Base-by-base conservation (phyloP, 164 flowering plant genomes). In the Vitis rupestris region DNA sequence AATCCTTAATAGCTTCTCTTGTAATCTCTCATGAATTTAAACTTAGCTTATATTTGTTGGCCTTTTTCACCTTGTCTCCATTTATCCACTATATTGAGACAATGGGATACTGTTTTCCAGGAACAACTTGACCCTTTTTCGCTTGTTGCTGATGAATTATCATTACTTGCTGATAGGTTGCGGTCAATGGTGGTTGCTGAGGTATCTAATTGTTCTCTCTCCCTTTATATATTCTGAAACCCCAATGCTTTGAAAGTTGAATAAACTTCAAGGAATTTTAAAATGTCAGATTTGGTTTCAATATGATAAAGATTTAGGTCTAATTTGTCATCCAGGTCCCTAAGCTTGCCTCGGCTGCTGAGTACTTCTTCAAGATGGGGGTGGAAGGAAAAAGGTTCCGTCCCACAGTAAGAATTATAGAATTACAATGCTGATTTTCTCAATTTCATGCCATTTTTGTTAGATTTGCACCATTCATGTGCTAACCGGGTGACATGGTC, bases 341-440 rank as follows among this genome's bases (percentile, higher is more conserved):
- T 49, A 90, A 87, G 80, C 94, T 95, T 80, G 97, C 96, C 31
- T 90, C 94, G 47, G 99, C 98, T 78, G 97, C 98, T 57, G 99
- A 95, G 78, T 93, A 95, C 66, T 93, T 95, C 78, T 95, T 95
- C 72, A 95, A 87, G 80, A 70, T 86, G 85, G 99, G 99, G 10
- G 94, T 90, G 15, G 99, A 95, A 82, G 99, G 99, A 72, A 95
- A 95, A 79, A 87, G 96, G 66, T 95, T 95, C 72, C 90, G 97
- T 50, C 98, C 99, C 31, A 91, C 98, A 66, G 98, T 91, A 86
- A 53, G 82, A 10, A 9, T 15, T 31, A 4, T 12, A 53, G 82
- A 7, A 30, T 15, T 5, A 1, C 37, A 4, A 17, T 44, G 9
- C 61, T 11, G 50, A 50, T 13, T 47, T 49, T 23, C 29, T 55